phyloP scores from a whole-genome alignment of 768 basidiomycete species.

The Mrakia gelida region DNA sequence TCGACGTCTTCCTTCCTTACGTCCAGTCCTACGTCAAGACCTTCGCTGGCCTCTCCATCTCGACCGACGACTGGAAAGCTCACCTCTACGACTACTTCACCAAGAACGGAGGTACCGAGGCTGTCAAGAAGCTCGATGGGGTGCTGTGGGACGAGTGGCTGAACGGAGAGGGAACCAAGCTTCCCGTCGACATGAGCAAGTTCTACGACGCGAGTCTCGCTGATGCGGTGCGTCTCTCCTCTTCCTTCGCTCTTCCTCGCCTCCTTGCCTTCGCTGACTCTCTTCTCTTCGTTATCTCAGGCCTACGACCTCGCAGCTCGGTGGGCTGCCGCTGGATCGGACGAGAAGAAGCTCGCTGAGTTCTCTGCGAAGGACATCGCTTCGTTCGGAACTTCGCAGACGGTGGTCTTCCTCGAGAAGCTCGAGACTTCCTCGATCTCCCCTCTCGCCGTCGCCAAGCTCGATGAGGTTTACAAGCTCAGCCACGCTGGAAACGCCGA shows the following conservation, averaged over 20 bases:
- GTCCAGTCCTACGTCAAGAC: conserved; percentile 74
- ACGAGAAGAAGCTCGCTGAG: conserved; percentile 47
- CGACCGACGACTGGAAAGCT: conserved; percentile 74
- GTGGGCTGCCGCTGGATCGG: conserved; percentile 64
- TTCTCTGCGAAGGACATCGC: conserved; percentile 63
- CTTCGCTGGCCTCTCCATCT: conserved; percentile 74
- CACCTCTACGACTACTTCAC: conserved; percentile 70
- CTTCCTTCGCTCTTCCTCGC: neutral
- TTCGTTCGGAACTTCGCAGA: conserved; percentile 69
- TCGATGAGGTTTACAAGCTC: conserved; percentile 27
- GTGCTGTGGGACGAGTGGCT: conserved; percentile 80
- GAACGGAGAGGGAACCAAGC: conserved; percentile 66
- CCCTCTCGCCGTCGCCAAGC: conserved; percentile 3
- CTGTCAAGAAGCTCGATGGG: conserved; percentile 60
- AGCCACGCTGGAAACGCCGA: conserved; percentile 17
- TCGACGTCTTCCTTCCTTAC: conserved; percentile 79
- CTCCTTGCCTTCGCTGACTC: neutral
- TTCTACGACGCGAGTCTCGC: conserved; percentile 72
- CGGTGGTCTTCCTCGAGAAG: conserved; percentile 79
- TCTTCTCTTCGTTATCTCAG: conserved; percentile 26
- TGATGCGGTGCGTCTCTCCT: conserved; percentile 50
- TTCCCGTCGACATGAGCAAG: conserved; percentile 60
- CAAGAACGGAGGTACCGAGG: conserved; percentile 57
- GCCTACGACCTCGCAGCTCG: conserved; percentile 62
- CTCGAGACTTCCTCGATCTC: conserved; percentile 43